Evolutionary conservation across 495 filamentous ascomycete genomes (phyloP).

Genomic region (Pyrenopolyporus hunteri): DNA sequence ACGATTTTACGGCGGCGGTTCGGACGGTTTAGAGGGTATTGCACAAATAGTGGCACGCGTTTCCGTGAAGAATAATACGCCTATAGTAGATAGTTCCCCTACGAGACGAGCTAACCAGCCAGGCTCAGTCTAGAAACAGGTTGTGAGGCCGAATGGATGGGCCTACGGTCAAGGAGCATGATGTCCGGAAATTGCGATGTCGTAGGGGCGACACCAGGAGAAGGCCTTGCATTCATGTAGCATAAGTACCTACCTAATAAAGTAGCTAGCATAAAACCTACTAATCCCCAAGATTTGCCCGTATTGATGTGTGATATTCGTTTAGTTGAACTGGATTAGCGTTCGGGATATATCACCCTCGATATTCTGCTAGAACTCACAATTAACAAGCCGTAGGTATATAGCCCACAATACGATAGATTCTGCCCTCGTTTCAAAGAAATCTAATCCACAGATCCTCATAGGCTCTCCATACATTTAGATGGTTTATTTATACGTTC

Average conservation of each 20-base stretch:
- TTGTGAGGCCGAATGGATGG: neutral
- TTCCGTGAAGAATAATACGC: neutral
- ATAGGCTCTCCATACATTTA: too few relatives aligned
- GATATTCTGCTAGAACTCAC: too few relatives aligned
- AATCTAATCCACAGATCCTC: too few relatives aligned
- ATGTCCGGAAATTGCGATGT: slow-evolving; percentile 5
- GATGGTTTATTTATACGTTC: too few relatives aligned
- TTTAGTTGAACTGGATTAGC: neutral
- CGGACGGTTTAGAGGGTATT: neutral
- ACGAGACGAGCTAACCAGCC: neutral
- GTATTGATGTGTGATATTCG: neutral
- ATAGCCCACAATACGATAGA: too few relatives aligned
- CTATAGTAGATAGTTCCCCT: slow-evolving; percentile 25
- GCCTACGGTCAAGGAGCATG: neutral
- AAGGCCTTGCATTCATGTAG: slow-evolving; percentile 27
- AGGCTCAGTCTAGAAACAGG: neutral
- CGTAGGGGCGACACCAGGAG: neutral
- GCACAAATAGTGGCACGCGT: neutral
- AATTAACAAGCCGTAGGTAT: too few relatives aligned
- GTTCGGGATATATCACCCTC: neutral
- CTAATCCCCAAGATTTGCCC: slow-evolving; percentile 5
- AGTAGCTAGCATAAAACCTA: slow-evolving; percentile 33
- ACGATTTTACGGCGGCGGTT: neutral
- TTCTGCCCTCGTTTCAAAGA: too few relatives aligned
- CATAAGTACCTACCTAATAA: too few relatives aligned